Base-by-base conservation (phyloP, 1,284 basidiomycete genomes). In the Leccinum variabile region DNA sequence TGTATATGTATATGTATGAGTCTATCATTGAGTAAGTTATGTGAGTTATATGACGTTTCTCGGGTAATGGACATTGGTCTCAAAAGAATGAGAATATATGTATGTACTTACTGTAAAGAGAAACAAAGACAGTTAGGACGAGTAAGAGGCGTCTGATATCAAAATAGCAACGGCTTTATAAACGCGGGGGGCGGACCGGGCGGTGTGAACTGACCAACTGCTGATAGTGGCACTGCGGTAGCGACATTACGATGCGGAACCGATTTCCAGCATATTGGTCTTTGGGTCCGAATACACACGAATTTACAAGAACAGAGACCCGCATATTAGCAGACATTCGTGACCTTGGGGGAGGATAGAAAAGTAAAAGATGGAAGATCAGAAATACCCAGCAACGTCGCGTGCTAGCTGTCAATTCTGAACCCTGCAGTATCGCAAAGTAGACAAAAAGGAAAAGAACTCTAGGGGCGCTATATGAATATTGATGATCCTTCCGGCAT, bases 401-500 rank as follows among this genome's bases (percentile, higher is more conserved):
- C 22, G 49, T 50, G 49, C 13, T 25, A 25, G 22, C 49, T 50
- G 49, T 50, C 49, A 50, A 50, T 10, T 49, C 22, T 50, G 49
- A 50, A 28, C 49, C 49, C 25, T 50, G 49, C 49, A 22, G 11
- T 25, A 50, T 50, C 25, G 25, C 49, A 14, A 50, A 9, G 25
- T 16, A 28, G 25, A 35, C 35, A 54, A 54, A 54, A 35, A 54
- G 14, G 2, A 50, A 64, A 37, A 32, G 6, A 32, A 59, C 39
- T n/a, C 37, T 11, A n/a, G 25, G 59, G n/a, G 11, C 10, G 35
- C 28, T 11, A 54, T 39, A 56, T 44, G 54, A 49, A 41, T 33
- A 53, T 52, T 11, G 63, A 70, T 67, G 69, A 28, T 28, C 28
- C 28, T 70, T 70, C 69, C 69, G 69, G 68, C 59, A 63, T 46